Evolutionary conservation across 805 yeast genomes (phyloP), one percentile per base, ranked within the genome.

Genomic region (Candida jianshihensis): DNA sequence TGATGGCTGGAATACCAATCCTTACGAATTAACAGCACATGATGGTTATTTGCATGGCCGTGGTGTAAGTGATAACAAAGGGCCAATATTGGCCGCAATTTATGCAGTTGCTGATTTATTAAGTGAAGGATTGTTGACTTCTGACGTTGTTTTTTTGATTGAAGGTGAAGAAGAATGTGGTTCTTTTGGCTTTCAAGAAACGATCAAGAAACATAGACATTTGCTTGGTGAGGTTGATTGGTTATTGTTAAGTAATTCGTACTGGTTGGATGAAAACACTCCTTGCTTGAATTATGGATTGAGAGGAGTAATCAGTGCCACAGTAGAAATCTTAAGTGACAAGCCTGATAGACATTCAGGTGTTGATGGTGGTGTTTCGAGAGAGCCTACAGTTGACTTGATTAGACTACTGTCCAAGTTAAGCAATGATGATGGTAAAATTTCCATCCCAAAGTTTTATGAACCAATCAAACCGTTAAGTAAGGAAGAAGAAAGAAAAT

Each of bases 161-260:
- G 98, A 90, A 60, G 98, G 98, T 31, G 96, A 88, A 57, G 98
- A 92, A 59, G 98, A 90, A 57, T 73, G 85, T 39, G 97, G 97
- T 1, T 85, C 96, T 0, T 73, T 72, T 48, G 96, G 97, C 0
- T 87, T 90, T 54, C 78, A 78, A 48, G 69, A 75, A 4, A 78
- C 81, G 1, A 72, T 90, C n/a, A 49, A 53, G 19, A 54, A 67
- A 22, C 61, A 80, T 49, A 64, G 68, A 38, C 57, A 57, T 2
- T 41, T 73, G 5, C 76, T 89, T 48, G 89, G 89, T 2, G 55
- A 64, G 8, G 75, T 92, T 38, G 97, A 90, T 61, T 89, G 95
- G 94, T 78, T 90, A 30, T 60, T 90, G 42, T 68, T 90, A 45
- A 81, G 95, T 43, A 90, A 92, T 53, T 86, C 96, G 4, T 87